Percentiles rank a stretch among this genome's conserved stretches.
Evolutionary conservation across 176 grass and related monocot genomes (phyloP).

Genomic region (Avena sativa): DNA sequence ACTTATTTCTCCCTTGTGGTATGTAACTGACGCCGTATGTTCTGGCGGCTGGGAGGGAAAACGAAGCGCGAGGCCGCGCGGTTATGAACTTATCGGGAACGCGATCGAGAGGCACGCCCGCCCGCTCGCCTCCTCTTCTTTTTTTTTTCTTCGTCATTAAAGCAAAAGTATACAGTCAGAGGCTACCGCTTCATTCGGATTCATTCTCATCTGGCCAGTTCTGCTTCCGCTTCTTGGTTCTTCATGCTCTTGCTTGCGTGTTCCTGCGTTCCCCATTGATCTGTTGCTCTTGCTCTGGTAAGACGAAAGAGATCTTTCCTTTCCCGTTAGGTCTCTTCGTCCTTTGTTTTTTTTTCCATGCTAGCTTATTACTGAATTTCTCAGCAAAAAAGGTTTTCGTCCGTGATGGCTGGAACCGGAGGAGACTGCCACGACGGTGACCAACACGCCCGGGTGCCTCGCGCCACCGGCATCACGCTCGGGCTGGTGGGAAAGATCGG

Average conservation of each 20-base stretch:
- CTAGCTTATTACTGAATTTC: not conserved
- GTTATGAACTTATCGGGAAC: not conserved
- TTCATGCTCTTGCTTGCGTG: not conserved
- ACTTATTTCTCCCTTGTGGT: no score
- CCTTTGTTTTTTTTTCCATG: not conserved
- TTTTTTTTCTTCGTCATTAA: no score
- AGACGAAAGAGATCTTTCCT: not conserved
- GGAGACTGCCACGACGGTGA: not conserved
- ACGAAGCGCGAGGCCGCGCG: not conserved
- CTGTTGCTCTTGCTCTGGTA: not conserved
- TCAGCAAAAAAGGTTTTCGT: not conserved
- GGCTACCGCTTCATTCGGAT: not conserved
- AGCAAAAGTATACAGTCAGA: no score
- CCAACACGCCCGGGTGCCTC: not conserved
- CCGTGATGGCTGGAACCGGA: not conserved
- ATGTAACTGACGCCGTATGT: no score
- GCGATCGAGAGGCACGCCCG: not conserved
- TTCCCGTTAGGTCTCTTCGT: not conserved
- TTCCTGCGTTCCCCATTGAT: not conserved
- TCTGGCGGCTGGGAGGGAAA: not conserved
- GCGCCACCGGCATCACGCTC: not conserved
- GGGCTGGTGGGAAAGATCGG: not conserved
- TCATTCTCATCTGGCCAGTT: not conserved
- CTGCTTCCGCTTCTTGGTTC: not conserved
- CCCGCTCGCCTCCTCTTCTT: not conserved